These are phyloP conservation scores for Aquilaria sinensis DNA, from an alignment of 345 rosid genomes.

Conservation along the genomic window DNA sequence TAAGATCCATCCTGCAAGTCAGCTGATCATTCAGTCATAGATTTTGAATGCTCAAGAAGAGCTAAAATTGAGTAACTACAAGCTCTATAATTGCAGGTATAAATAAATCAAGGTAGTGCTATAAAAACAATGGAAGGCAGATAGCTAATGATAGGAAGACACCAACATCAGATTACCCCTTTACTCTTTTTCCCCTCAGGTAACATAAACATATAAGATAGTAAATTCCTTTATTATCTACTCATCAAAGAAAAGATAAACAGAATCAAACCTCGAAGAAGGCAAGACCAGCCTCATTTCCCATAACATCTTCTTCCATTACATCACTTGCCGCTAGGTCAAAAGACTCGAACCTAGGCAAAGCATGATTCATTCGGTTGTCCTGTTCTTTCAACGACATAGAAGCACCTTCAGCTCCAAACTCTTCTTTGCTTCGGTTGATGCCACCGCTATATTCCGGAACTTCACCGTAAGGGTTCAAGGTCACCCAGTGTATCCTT, in stretches of 20 bases:
- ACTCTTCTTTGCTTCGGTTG: constrained; percentile 16
- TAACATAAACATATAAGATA: no score
- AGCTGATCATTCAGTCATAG: not conserved
- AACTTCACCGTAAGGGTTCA: constrained; percentile 78
- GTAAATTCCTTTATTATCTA: no score
- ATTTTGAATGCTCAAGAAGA: not conserved
- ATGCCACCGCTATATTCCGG: constrained; percentile 21
- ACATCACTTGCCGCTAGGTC: constrained; percentile 59
- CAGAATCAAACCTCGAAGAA: constrained; percentile 68
- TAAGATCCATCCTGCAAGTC: constrained; percentile 80
- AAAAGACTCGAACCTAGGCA: constrained; percentile 66
- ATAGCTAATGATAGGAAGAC: not conserved
- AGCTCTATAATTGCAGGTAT: not conserved
- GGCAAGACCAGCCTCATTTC: constrained; percentile 66
- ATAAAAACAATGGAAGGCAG: not conserved
- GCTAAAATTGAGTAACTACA: not conserved
- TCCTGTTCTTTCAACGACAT: constrained; percentile 14
- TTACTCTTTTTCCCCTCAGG: not conserved
- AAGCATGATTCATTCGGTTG: constrained; percentile 17
- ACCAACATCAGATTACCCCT: not conserved
- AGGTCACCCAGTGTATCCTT: constrained; percentile 80
- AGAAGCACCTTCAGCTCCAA: constrained; percentile 13
- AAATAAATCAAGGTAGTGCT: not conserved
- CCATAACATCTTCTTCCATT: constrained; percentile 90
- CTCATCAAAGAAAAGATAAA: not conserved